phyloP scores from a whole-genome alignment of 2,329 filamentous ascomycete genomes.

The Venturia asperata region DNA sequence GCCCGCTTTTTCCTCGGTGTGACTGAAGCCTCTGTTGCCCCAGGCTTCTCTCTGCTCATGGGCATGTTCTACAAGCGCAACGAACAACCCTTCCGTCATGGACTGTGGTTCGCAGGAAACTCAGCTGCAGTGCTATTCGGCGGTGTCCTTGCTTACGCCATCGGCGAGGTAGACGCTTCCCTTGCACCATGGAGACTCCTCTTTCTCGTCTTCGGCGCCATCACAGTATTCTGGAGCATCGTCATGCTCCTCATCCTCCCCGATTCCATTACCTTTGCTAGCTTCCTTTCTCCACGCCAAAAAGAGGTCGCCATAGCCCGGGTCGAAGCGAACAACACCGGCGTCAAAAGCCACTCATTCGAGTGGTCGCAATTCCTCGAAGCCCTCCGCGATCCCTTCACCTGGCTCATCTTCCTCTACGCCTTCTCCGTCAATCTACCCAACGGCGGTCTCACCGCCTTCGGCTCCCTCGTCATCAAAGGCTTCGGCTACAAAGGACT shows the following conservation, averaged over 20 bases:
- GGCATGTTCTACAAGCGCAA: conserved; percentile 55
- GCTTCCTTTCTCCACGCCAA: neutral
- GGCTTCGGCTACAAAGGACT: conserved; percentile 3
- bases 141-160: conserved; percentile 66
- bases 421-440: conserved; percentile 7
- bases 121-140: conserved; percentile 66
- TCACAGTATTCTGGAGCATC: conserved; percentile 2
- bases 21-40: conserved; percentile 64
- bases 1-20: conserved; percentile 61
- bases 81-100: conserved; percentile 12
- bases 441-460: conserved; percentile 4
- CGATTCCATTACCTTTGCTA: neutral
- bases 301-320: conserved; percentile 1
- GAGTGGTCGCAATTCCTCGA: neutral
- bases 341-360: neutral
- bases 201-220: conserved; percentile 7
- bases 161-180: conserved; percentile 33
- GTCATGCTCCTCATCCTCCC: conserved; percentile 9
- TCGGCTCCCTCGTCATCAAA: conserved; percentile 1
- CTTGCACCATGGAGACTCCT: conserved; percentile 43
- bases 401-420: conserved; percentile 1
- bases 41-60: conserved; percentile 59
- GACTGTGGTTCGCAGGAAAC: conserved; percentile 66
- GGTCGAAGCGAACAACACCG: conserved; percentile 8
- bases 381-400: conserved; percentile 1